Evolutionary conservation across 1,284 basidiomycete species (phyloP).

Genomic region (Boletus albobrunnescens): DNA sequence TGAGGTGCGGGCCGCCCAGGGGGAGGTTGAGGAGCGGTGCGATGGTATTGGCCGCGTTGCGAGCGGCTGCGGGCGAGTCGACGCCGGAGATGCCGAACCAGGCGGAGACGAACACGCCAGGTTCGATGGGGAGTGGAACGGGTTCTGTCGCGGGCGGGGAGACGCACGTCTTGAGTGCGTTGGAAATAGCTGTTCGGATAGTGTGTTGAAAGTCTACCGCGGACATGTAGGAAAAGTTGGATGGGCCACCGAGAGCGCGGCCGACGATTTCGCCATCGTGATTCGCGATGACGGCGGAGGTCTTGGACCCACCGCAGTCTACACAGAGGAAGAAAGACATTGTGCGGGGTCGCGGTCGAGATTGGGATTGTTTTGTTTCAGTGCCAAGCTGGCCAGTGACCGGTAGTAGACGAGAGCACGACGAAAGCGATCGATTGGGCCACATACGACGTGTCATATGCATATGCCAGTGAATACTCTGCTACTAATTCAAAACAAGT

Average conservation of each 20-base stretch:
- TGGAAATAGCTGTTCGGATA: slow-evolving; percentile 46
- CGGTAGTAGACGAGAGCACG: too few relatives aligned
- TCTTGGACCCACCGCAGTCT: slow-evolving; percentile 82
- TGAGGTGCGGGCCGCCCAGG: slow-evolving; percentile 44
- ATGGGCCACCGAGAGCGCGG: slow-evolving; percentile 61
- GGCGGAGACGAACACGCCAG: slow-evolving; percentile 51
- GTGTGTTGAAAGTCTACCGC: slow-evolving; percentile 45
- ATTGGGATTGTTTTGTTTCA: background rate
- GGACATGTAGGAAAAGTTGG: slow-evolving; percentile 64
- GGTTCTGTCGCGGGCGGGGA: slow-evolving; percentile 34
- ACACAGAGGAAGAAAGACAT: slow-evolving; percentile 71
- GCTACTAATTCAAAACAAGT: too few relatives aligned
- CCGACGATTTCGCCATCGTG: slow-evolving; percentile 53
- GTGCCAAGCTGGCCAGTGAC: background rate
- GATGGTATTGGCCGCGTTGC: slow-evolving; percentile 48
- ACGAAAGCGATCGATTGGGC: too few relatives aligned
- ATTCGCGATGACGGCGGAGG: slow-evolving; percentile 63
- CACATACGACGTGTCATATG: too few relatives aligned
- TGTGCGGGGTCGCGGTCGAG: background rate
- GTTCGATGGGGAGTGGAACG: slow-evolving; percentile 39
- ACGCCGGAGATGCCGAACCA: slow-evolving; percentile 79
- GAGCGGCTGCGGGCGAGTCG: slow-evolving; percentile 61
- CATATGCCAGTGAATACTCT: too few relatives aligned
- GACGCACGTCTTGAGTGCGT: slow-evolving; percentile 49
- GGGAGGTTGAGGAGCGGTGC: slow-evolving; percentile 55